Conservation (phyloP, 345 rosid genomes). For the Reutealis trisperma region DNA sequence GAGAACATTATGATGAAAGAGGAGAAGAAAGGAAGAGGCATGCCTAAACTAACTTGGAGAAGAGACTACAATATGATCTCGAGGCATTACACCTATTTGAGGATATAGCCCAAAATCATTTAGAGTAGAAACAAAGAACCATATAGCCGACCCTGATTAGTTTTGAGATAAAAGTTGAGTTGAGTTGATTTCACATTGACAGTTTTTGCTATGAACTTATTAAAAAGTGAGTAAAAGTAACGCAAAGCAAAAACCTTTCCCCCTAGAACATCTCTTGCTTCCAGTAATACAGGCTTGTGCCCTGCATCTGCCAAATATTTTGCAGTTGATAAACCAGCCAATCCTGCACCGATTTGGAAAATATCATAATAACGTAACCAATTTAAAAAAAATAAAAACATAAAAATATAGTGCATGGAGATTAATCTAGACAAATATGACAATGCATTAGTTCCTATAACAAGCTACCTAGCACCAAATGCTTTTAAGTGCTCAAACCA, state of each 20-base stretch:
- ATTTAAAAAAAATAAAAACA: not conserved
- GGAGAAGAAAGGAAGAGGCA: no score
- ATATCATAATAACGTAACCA: not conserved
- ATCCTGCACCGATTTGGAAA: conserved; percentile 48
- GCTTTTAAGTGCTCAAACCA: not conserved
- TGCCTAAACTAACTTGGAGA: no score
- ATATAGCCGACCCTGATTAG: no score
- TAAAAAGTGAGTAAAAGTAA: not conserved
- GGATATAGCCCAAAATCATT: no score
- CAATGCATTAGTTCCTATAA: not conserved
- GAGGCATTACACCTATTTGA: no score
- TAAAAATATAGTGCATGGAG: not conserved
- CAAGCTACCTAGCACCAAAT: not conserved
- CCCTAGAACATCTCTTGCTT: conserved; percentile 93
- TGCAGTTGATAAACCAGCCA: conserved; percentile 94
- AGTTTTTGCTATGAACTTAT: not conserved
- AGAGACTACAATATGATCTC: no score
- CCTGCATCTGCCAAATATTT: conserved; percentile 97
- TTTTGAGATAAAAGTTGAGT: no score
- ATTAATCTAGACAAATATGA: not conserved
- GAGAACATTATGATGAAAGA: no score
- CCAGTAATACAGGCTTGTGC: conserved; percentile 74
- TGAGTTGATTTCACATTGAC: not conserved
- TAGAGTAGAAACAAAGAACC: no score
- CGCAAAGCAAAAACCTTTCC: conserved; percentile 70